Evolutionary conservation across 2,329 filamentous ascomycete genomes (phyloP).

Genomic region (Lasiodiplodia citricola): DNA sequence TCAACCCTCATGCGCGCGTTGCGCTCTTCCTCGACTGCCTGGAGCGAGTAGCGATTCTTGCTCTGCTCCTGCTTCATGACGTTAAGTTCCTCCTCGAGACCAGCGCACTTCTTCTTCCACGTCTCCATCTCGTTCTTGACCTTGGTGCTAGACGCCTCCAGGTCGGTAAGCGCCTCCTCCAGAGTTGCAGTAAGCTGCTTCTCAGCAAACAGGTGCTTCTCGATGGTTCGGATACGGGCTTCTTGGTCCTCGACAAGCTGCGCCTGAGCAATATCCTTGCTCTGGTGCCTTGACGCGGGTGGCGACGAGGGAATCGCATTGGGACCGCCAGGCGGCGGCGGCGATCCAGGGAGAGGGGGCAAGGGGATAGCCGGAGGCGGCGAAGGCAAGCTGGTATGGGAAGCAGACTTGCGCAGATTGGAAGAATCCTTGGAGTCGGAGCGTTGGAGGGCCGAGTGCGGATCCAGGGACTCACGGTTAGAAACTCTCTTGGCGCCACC

Average conservation of each 20-base stretch:
- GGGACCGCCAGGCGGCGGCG: constrained; percentile 38
- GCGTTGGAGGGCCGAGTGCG: constrained; percentile 28
- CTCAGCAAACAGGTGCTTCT: constrained; percentile 95
- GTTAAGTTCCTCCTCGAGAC: constrained; percentile 74
- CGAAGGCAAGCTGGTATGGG: constrained; percentile 83
- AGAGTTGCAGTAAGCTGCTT: constrained; percentile 94
- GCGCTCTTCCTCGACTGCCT: constrained; percentile 94
- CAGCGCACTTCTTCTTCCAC: constrained; percentile 84
- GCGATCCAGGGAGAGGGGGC: constrained; percentile 75
- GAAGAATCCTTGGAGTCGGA: constrained; percentile 42
- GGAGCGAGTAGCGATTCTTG: constrained; percentile 69
- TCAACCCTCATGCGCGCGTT: constrained; percentile 91
- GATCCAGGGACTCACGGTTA: constrained; percentile 52
- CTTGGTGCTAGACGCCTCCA: constrained; percentile 90
- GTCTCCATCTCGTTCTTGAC: constrained; percentile 87
- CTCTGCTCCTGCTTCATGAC: constrained; percentile 65
- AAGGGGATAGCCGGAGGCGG: constrained; percentile 96
- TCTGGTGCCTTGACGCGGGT: constrained; percentile 72
- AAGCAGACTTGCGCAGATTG: constrained; percentile 82
- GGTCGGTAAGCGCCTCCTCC: constrained; percentile 92
- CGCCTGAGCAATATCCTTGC: constrained; percentile 78
- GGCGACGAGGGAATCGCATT: constrained; percentile 53
- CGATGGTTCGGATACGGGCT: constrained; percentile 89
- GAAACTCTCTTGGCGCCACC: constrained; percentile 60
- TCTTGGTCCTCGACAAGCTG: constrained; percentile 95